Evolutionary conservation across 2,329 filamentous ascomycete genomes (phyloP).

Genomic region (Pseudopyrenochaeta lycopersici): DNA sequence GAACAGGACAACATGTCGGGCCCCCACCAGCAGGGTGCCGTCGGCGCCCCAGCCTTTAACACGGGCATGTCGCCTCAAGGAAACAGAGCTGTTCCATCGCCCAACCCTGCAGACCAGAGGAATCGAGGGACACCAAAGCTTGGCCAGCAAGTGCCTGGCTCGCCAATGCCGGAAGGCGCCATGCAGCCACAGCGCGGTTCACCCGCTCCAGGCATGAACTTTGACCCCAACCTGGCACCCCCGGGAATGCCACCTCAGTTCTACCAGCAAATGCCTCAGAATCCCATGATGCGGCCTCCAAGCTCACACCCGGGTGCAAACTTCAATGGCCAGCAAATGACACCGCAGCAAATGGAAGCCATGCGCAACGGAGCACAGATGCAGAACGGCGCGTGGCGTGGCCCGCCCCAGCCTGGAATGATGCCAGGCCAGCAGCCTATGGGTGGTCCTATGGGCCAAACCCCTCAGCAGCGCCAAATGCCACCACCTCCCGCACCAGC

Average conservation of each 20-base stretch:
- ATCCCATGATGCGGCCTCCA: constrained; percentile 64
- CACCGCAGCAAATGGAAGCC: constrained; percentile 64
- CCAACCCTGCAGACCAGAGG: constrained; percentile 80
- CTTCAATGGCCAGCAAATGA: constrained; percentile 71
- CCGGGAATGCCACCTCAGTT: constrained; percentile 53
- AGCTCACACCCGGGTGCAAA: constrained; percentile 58
- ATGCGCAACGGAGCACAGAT: constrained; percentile 47
- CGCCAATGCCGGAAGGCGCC: constrained; percentile 74
- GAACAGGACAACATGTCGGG: constrained; percentile 75
- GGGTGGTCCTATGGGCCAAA: constrained; percentile 62
- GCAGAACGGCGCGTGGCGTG: constrained; percentile 49
- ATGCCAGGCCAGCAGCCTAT: constrained; percentile 67
- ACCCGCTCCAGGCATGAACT: constrained; percentile 64
- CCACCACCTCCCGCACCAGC: constrained; percentile 58
- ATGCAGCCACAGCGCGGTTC: constrained; percentile 69
- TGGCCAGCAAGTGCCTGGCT: constrained; percentile 71
- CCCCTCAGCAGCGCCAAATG: constrained; percentile 74
- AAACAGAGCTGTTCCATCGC: constrained; percentile 74
- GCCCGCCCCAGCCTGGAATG: constrained; percentile 56
- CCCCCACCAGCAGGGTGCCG: constrained; percentile 58
- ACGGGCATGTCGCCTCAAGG: constrained; percentile 75
- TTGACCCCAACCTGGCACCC: constrained; percentile 62
- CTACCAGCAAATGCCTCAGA: constrained; percentile 44
- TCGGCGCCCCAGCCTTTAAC: constrained; percentile 64
- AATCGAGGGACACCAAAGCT: constrained; percentile 80